Base-by-base conservation (phyloP, 768 basidiomycete genomes). In the Amanita rubescens region DNA sequence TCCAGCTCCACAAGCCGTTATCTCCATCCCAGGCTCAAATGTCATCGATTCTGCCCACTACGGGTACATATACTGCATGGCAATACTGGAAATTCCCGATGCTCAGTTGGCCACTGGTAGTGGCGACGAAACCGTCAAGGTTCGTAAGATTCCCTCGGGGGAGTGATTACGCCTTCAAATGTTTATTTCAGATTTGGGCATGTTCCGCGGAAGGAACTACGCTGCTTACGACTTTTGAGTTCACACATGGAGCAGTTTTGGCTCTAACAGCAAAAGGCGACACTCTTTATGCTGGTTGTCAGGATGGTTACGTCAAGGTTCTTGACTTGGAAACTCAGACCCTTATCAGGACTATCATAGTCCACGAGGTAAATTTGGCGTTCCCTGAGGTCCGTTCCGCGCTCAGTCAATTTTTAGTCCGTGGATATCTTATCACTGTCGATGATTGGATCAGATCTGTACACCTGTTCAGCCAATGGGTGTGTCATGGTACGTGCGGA, bases 1-100 rank as follows among this genome's bases (percentile, higher is more conserved):
- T 6, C 60, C 66, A 9, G 54, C 57, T n/a, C 69, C 72, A 8
- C 63, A 71, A 24, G 72, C 69, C 11, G 69, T 70, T 48, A 63
- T 90, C 25, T 68, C 75, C 48, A 82, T 95, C 19, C 80, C 83
- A 0, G 71, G 79, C 11, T 71, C 70, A 51, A 89, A 91, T 59
- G 85, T 93, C 27, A 74, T 93, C 24, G 84, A 89, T 59, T 89
- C 90, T 1, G 95, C 94, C 3, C 95, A 98, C 67, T 94, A 84
- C 64, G 95, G 95, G 8, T 98, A 98, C 63, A 78, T 97, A 11
- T 94, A 95, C 64, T 91, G 87, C 60, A 84, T 93, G 82, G 62
- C 68, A 5, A 60, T 74, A 22, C 54, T 76, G 7, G 61, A 69
- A 49, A 43, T 58, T 25, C 60, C 59, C 3, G 62, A 62, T 1